Conservation (phyloP, 352 stramenopile species). For the Globisporangium iwayamae region DNA sequence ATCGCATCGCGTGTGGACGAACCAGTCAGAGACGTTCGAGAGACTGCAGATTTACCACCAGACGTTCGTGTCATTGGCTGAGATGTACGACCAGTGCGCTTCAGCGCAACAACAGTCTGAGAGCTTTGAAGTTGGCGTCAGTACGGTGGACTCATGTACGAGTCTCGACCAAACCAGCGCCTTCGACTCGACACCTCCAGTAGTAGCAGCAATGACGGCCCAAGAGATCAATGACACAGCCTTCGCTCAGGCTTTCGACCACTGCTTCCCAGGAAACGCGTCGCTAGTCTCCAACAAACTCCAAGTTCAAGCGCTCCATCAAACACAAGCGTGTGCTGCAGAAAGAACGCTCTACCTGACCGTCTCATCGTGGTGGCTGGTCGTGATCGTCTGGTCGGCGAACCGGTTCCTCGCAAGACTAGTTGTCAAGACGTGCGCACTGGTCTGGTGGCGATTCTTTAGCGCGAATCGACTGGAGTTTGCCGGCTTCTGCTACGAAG, state of each 20-base stretch:
- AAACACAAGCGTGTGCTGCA: conserved; percentile 38
- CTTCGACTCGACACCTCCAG: neutral
- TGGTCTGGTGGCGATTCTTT: conserved; percentile 58
- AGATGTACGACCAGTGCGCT: conserved; percentile 6
- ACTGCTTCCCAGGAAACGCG: conserved; percentile 3
- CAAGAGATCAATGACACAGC: neutral
- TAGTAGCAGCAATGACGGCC: neutral
- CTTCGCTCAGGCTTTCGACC: neutral
- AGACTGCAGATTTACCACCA: neutral
- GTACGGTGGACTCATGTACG: neutral
- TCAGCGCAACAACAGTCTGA: neutral
- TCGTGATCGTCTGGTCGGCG: conserved; percentile 39
- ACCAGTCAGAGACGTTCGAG: conserved; percentile 5
- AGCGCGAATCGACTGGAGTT: conserved; percentile 52
- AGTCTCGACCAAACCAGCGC: neutral
- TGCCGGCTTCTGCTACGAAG: conserved; percentile 49
- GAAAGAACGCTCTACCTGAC: conserved; percentile 64
- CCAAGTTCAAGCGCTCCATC: conserved; percentile 29
- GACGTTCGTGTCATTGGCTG: conserved; percentile 4
- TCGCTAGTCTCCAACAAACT: neutral
- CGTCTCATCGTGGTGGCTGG: conserved; percentile 58
- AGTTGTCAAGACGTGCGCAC: conserved; percentile 35
- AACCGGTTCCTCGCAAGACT: conserved; percentile 46
- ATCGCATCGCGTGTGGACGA: conserved; percentile 2
- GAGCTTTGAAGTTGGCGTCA: neutral